Base-by-base conservation (phyloP, 768 basidiomycete species). In the Podaxis sp. region DNA sequence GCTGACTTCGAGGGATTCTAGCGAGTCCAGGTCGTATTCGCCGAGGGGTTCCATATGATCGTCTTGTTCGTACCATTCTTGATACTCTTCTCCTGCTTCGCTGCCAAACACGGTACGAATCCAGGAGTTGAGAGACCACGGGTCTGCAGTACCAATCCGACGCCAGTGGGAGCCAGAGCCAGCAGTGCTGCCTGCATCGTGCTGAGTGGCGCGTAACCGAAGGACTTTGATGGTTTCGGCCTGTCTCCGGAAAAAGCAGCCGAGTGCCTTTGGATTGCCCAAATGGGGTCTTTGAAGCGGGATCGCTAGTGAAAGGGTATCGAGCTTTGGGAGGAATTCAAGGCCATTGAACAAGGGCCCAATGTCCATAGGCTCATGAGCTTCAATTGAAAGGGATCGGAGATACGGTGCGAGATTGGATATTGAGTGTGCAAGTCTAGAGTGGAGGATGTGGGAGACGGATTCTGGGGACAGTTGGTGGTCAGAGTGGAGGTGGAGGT, bases 321-420 rank as follows among this genome's bases (percentile, higher is more conserved):
- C 69, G 14, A 79, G 72, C 36, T 50, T 65, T 14, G 76, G 70
- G 6, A 80, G 63, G 55, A 63, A 60, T 5, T 65, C 60, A 57
- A 80, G 69, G 18, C 73, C 65, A 46, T 62, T 64, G 62, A 82
- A 77, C 54, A 81, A 68, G 2, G 76, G 78, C 0, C 77, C 70
- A 27, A 79, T 70, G 59, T 80, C 76, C n/a, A 78, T 70, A 1
- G 79, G 75, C 55, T 79, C 77, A 73, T 78, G 79, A 3, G 77
- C 68, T 57, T 76, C 74, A 47, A 82, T 72, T 32, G 72, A 68
- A 55, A 82, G 71, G 11, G 70, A 72, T 44, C 73, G 73, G 50
- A 80, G 72, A 10, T 74, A 73, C 5, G 68, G 59, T 46, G 69
- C 69, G 44, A 78, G 70, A 16, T 71, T 70, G 44, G 69, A 73